Base-by-base conservation (phyloP, 1,284 basidiomycete species). In the Ustilago loliicola region DNA sequence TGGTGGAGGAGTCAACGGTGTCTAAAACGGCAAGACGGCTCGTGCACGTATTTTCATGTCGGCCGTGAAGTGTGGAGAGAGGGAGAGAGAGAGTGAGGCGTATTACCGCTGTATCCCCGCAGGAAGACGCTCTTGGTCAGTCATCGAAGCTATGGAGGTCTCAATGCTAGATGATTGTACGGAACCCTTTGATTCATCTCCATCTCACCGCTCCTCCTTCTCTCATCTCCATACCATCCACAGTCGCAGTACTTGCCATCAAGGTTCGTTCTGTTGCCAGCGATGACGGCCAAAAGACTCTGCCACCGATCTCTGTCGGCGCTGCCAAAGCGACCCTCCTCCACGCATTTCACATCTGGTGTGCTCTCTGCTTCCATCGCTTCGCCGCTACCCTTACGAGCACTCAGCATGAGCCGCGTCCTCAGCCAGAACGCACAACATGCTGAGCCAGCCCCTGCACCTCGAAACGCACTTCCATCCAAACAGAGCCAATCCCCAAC, bases 201-300 rank as follows among this genome's bases (percentile, higher is more conserved):
- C 36, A 8, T 38, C 36, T 11, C 7, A 8, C n/a, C 42, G 11
- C 40, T 2, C 47, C 15, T 52, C 42, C 30, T 23, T 34, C 23
- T 45, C 19, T 8, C 40, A 10, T 19, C 40, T 21, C 19, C 40
- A 45, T 21, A 45, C 15, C 15, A 17, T 19, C n/a, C n/a, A n/a
- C n/a, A n/a, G n/a, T n/a, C n/a, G n/a, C n/a, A n/a, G n/a, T n/a
- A n/a, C n/a, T n/a, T n/a, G n/a, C 17, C 40, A 45, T 10, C 3
- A n/a, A n/a, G 29, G n/a, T 19, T 21, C 32, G 34, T 11, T 30
- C 30, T 23, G 32, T 32, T 30, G 51, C 34, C 34, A 17, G 65
- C 10, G 8, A 71, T 71, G 69, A 50, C 50, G 42, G 19, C 40
- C 27, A 51, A 45, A 61, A 38, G 40, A 42, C 21, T 53, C 21